Conservation (phyloP, 108 stramenopile genomes). For the Nitzschia sp. region DNA sequence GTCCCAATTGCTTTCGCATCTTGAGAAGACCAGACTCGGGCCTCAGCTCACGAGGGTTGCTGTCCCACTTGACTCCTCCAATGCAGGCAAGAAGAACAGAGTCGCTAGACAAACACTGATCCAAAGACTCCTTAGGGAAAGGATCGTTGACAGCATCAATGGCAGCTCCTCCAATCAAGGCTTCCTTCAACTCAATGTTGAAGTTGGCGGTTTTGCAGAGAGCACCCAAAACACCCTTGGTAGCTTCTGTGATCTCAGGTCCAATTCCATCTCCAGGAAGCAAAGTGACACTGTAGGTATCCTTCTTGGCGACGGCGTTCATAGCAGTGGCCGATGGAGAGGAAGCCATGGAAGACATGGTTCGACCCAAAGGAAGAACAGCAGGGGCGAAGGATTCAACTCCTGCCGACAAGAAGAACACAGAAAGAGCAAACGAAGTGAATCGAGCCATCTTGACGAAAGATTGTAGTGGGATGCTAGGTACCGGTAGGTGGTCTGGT, state of each 20-base stretch:
- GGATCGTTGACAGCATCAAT: conserved; percentile 91
- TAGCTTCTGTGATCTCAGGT: conserved; percentile 92
- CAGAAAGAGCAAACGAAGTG: neutral
- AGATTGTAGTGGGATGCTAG: too few species aligned
- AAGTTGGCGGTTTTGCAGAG: conserved; percentile 68
- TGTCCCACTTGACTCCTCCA: conserved; percentile 98
- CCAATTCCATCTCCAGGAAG: conserved; percentile 92
- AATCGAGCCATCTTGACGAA: conserved; percentile 22
- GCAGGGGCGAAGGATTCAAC: conserved; percentile 30
- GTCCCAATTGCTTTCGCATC: conserved; percentile 94
- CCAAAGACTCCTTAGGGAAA: conserved; percentile 89
- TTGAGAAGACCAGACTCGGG: conserved; percentile 95
- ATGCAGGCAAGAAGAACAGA: conserved; percentile 95
- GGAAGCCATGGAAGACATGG: neutral
- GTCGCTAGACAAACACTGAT: conserved; percentile 85
- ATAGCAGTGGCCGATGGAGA: conserved; percentile 7
- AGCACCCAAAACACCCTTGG: conserved; percentile 69
- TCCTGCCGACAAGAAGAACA: conserved; percentile 20
- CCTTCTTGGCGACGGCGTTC: conserved; percentile 78
- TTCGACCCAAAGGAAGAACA: conserved; percentile 22
- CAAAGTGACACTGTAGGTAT: conserved; percentile 81
- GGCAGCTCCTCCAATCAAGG: conserved; percentile 95
- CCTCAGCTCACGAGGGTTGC: conserved; percentile 90
- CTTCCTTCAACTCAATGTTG: conserved; percentile 86
- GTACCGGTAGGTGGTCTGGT: too few species aligned